A percentile compares a stretch with the other conserved stretches of the same genome.
Evolutionary conservation across 2,329 filamentous ascomycete species (phyloP).

Genomic region (Neofusicoccum laricinum): DNA sequence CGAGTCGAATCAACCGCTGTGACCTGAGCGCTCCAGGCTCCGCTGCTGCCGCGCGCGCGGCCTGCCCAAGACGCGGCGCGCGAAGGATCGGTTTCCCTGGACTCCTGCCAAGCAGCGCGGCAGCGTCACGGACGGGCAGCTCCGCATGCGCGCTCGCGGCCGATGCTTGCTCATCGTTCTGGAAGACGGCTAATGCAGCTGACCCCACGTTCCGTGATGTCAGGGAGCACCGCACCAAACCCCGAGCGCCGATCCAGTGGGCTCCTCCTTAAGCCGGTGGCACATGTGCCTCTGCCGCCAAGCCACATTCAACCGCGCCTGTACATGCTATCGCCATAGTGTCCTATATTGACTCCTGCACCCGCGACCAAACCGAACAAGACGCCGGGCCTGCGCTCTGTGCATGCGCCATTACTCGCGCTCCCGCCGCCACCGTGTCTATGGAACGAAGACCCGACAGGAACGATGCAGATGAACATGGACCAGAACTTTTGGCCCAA

Average conservation of each 20-base stretch:
- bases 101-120: conserved; percentile 5
- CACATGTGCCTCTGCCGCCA: neutral
- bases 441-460: neutral
- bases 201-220: conserved; percentile 15
- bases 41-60: neutral
- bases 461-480: neutral
- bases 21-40: neutral
- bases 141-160: neutral
- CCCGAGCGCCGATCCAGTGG: neutral
- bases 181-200: conserved; percentile 8
- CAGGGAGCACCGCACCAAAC: neutral
- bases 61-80: neutral
- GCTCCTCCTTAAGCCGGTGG: no score
- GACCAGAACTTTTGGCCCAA: neutral
- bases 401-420: neutral
- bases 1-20: neutral
- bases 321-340: neutral
- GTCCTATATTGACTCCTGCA: neutral
- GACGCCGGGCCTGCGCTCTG: neutral
- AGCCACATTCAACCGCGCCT: neutral
- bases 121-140: neutral
- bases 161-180: neutral
- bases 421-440: neutral
- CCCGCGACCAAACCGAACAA: neutral
- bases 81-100: conserved; percentile 3